These are phyloP conservation scores for Leucosporidium creatinivorum DNA, from an alignment of 768 basidiomycete genomes.

Conservation along the genomic window DNA sequence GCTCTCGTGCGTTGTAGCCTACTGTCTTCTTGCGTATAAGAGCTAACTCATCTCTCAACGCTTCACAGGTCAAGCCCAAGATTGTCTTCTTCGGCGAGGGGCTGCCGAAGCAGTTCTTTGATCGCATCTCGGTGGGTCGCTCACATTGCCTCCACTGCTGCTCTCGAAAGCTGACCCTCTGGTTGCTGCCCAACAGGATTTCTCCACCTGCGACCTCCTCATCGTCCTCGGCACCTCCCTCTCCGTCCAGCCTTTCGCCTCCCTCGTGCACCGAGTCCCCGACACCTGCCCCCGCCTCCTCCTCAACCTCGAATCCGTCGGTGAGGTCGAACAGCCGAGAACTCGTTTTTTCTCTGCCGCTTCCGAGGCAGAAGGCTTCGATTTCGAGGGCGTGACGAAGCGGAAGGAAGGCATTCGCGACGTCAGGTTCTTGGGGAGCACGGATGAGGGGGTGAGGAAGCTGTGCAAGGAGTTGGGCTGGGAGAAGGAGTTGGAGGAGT, in stretches of 20 bases:
- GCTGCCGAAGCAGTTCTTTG: constrained; percentile 64
- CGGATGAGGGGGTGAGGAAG: constrained; percentile 14
- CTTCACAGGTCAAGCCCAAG: constrained; percentile 45
- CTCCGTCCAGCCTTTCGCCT: constrained; percentile 65
- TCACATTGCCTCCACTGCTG: not conserved
- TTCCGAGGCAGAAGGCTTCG: constrained; percentile 10
- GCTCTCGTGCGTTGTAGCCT: constrained; percentile 10
- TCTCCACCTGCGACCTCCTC: constrained; percentile 70
- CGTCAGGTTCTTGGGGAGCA: constrained; percentile 10
- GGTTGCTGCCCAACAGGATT: constrained; percentile 32
- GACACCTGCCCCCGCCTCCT: constrained; percentile 67
- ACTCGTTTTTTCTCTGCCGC: too few species aligned
- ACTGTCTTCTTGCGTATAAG: too few species aligned
- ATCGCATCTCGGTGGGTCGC: constrained; percentile 46
- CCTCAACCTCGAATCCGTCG: constrained; percentile 78
- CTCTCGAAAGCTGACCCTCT: not conserved
- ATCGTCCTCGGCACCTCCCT: constrained; percentile 88
- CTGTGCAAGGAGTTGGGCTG: constrained; percentile 13
- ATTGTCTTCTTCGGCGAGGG: constrained; percentile 47
- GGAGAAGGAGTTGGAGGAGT: constrained; percentile 4
- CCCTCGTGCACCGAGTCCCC: constrained; percentile 56
- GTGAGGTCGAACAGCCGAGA: constrained; percentile 41
- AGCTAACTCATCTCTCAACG: constrained; percentile 60
- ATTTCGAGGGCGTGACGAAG: constrained; percentile 15
- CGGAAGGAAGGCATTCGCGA: constrained; percentile 5